A percentile compares a stretch with the other conserved stretches of the same genome.
Conservation (phyloP, 768 basidiomycete species). For the Pisolithus microcarpus region DNA sequence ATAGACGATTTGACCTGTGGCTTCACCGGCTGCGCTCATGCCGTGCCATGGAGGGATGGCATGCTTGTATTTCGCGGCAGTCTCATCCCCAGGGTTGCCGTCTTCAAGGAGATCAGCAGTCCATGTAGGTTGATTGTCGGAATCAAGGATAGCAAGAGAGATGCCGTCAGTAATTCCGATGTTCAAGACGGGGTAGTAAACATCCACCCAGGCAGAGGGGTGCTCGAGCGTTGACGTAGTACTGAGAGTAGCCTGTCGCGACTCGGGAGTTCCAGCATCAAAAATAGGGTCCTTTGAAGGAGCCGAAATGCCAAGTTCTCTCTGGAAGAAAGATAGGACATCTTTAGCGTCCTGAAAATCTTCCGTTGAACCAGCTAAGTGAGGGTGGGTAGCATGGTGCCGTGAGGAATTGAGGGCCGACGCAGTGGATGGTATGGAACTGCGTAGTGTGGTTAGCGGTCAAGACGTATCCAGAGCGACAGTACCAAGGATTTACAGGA, state of each 20-base stretch:
- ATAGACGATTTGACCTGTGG: conserved; percentile 62
- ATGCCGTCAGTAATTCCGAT: conserved; percentile 54
- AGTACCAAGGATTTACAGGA: conserved; percentile 26
- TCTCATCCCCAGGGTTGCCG: conserved; percentile 60
- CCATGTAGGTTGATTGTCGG: conserved; percentile 51
- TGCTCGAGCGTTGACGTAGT: conserved; percentile 38
- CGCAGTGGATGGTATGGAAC: conserved; percentile 48
- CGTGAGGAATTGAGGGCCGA: conserved; percentile 55
- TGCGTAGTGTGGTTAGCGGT: conserved; percentile 15
- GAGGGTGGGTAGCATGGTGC: conserved; percentile 59
- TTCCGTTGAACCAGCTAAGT: conserved; percentile 59
- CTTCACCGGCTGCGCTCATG: conserved; percentile 69
- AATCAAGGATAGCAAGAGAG: conserved; percentile 57
- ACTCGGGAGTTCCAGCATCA: conserved; percentile 59
- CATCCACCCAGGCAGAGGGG: conserved; percentile 76
- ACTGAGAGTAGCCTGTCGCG: conserved; percentile 58
- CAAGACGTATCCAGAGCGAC: not conserved
- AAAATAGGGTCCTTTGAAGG: conserved; percentile 47
- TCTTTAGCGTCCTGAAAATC: conserved; percentile 59
- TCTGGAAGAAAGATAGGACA: conserved; percentile 62
- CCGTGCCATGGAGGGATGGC: conserved; percentile 84
- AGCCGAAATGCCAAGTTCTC: conserved; percentile 47
- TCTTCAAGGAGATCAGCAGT: conserved; percentile 70
- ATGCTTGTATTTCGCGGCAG: conserved; percentile 59
- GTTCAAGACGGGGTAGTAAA: conserved; percentile 86